These are phyloP conservation scores for Neonectria ditissima DNA, from an alignment of 2,329 filamentous ascomycete genomes.

Conservation along the genomic window DNA sequence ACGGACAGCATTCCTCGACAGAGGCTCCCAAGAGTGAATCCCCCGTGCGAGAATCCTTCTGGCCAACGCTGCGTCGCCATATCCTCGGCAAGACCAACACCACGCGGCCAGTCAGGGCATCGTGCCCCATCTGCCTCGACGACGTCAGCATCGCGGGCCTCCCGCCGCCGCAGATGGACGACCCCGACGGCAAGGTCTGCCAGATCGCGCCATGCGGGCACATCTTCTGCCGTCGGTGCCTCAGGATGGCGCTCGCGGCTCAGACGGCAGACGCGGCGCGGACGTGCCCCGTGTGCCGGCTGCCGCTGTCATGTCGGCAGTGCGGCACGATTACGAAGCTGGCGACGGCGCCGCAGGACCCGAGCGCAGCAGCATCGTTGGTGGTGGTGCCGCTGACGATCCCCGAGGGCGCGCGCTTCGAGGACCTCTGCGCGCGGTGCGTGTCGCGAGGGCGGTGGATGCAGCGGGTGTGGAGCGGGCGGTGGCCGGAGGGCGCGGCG, in stretches of 20 bases:
- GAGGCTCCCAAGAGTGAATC: background rate
- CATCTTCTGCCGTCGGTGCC: constrained; percentile 36
- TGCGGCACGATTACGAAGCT: constrained; percentile 9
- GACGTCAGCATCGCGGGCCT: constrained; percentile 21
- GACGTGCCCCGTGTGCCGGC: constrained; percentile 37
- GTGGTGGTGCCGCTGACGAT: constrained; percentile 2
- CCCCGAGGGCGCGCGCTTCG: background rate
- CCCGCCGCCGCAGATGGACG: background rate
- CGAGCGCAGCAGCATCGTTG: background rate
- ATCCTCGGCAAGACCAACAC: background rate
- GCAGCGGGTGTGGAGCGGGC: constrained; percentile 10
- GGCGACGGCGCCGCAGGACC: background rate
- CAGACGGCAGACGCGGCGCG: background rate
- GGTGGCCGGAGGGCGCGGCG: constrained; percentile 18
- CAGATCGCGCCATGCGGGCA: constrained; percentile 40
- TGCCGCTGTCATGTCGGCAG: background rate
- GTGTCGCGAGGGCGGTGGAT: constrained; percentile 16
- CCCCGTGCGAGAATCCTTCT: background rate
- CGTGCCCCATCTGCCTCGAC: constrained; percentile 37
- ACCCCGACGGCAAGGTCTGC: background rate
- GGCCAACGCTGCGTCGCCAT: constrained; percentile 6
- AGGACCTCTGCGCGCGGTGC: constrained; percentile 29
- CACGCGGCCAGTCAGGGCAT: background rate
- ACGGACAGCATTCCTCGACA: too few relatives aligned
- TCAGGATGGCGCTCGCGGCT: background rate